phyloP scores from a whole-genome alignment of 306 rosid genomes.

The Astragalus glycyphyllos region DNA sequence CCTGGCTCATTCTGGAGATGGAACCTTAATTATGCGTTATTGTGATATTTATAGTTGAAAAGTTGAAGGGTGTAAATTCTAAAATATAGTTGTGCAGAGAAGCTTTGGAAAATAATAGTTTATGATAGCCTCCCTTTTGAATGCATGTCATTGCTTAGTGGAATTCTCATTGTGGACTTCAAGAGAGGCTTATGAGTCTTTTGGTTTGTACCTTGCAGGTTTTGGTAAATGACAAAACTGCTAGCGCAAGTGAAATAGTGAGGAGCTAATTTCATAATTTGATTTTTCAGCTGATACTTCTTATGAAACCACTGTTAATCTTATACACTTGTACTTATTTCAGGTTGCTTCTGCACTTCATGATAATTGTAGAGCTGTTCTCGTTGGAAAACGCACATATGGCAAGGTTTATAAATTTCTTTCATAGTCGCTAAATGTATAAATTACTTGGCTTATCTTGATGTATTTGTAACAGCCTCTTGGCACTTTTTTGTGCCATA shows the following conservation, averaged over 20 bases:
- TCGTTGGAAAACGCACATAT: conserved; percentile 89
- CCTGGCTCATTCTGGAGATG: conserved; percentile 10
- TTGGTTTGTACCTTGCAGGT: conserved; percentile 63
- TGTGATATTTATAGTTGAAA: conserved; percentile 8
- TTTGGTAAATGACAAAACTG: conserved; percentile 90
- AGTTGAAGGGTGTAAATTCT: background rate
- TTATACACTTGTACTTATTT: conserved; percentile 46
- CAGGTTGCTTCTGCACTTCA: conserved; percentile 99
- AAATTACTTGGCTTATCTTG: background rate
- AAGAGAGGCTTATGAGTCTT: conserved; percentile 44
- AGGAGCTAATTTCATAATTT: conserved; percentile 53
- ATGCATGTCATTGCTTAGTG: conserved; percentile 2
- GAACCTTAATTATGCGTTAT: background rate
- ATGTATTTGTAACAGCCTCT: conserved; percentile 5
- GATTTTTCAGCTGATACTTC: conserved; percentile 36
- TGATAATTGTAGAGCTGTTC: conserved; percentile 95
- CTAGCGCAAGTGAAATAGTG: conserved; percentile 99
- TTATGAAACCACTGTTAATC: conserved; percentile 8
- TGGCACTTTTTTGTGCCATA: conserved; percentile 37
- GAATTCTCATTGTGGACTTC: conserved; percentile 31
- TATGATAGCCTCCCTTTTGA: conserved; percentile 17
- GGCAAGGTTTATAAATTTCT: conserved; percentile 75
- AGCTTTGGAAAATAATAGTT: background rate
- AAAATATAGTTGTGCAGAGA: conserved; percentile 18
- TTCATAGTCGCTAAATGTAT: conserved; percentile 16